These are phyloP conservation scores for Phialophora chinensis DNA, from an alignment of 2,329 filamentous ascomycete species.

Conservation along the genomic window DNA sequence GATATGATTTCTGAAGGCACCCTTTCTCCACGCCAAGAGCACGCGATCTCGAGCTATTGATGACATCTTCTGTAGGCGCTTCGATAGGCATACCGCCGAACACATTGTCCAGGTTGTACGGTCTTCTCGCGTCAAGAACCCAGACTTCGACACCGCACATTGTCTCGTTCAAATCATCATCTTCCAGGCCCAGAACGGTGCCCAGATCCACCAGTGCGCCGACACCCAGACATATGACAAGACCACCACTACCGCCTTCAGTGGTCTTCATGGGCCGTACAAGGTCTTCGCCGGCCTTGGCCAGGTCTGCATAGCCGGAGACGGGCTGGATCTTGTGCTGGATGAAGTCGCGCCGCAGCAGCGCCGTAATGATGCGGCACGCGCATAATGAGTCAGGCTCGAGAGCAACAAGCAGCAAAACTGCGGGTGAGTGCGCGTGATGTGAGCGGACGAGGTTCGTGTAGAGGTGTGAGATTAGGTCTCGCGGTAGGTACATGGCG, in stretches of 20 bases:
- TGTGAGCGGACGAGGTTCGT: constrained; percentile 82
- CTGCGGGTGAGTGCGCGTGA: constrained; percentile 87
- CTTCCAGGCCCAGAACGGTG: constrained; percentile 75
- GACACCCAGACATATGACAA: constrained; percentile 90
- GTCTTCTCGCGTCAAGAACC: constrained; percentile 88
- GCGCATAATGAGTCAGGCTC: constrained; percentile 96
- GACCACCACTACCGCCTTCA: constrained; percentile 81
- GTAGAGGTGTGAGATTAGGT: constrained; percentile 89
- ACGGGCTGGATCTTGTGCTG: constrained; percentile 97
- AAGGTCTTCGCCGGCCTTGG: constrained; percentile 76
- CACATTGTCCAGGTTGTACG: constrained; percentile 93
- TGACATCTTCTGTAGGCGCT: constrained; percentile 56
- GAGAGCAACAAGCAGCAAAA: constrained; percentile 82
- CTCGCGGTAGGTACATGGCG: constrained; percentile 90
- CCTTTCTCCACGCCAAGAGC: constrained; percentile 74
- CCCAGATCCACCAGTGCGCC: constrained; percentile 90
- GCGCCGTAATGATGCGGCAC: constrained; percentile 86
- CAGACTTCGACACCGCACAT: constrained; percentile 62
- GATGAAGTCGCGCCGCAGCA: constrained; percentile 98
- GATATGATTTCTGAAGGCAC: constrained; percentile 73
- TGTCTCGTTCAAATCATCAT: constrained; percentile 56
- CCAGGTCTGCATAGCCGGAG: constrained; percentile 87
- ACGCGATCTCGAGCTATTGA: constrained; percentile 52
- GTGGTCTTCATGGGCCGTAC: constrained; percentile 85
- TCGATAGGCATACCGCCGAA: constrained; percentile 68